Conservation (phyloP, 768 basidiomycete genomes). For the Rhizopogon rudus region DNA sequence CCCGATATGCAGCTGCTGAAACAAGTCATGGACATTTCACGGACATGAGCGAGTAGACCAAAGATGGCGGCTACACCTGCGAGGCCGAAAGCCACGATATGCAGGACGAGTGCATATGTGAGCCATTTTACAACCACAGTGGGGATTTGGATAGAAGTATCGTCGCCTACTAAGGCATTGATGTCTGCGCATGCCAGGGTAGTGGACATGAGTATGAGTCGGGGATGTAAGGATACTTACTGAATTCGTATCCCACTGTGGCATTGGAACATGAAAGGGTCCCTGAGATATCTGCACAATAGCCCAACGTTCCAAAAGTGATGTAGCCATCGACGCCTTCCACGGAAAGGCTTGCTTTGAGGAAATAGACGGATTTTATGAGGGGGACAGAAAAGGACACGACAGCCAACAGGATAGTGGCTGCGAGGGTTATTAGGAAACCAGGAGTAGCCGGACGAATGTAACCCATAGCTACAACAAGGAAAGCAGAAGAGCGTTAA, state of each 20-base stretch:
- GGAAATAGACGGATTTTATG: conserved; percentile 86
- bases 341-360: conserved; percentile 61
- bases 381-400: conserved; percentile 90
- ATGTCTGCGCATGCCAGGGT: conserved; percentile 50
- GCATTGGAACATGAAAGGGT: conserved; percentile 73
- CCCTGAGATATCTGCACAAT: conserved; percentile 59
- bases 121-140: conserved; percentile 88
- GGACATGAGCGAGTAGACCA: conserved; percentile 84
- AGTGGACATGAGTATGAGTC: not conserved
- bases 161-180: conserved; percentile 72
- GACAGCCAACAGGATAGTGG: conserved; percentile 73
- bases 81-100: conserved; percentile 79
- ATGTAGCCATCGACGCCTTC: conserved; percentile 52
- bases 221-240: conserved; percentile 42
- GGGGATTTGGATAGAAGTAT: conserved; percentile 66
- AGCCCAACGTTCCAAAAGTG: conserved; percentile 87
- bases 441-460: conserved; percentile 89
- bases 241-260: conserved; percentile 80
- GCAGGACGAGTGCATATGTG: conserved; percentile 89
- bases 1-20: conserved; percentile 79
- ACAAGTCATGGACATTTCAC: conserved; percentile 81
- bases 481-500: conserved; percentile 1
- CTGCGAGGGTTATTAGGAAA: conserved; percentile 75
- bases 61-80: conserved; percentile 71
- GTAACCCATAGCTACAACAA: conserved; percentile 40